A percentile compares a stretch with the other conserved stretches of the same genome.
Evolutionary conservation across 352 stramenopile genomes (phyloP).

Genomic region (Pythium dissotocum): DNA sequence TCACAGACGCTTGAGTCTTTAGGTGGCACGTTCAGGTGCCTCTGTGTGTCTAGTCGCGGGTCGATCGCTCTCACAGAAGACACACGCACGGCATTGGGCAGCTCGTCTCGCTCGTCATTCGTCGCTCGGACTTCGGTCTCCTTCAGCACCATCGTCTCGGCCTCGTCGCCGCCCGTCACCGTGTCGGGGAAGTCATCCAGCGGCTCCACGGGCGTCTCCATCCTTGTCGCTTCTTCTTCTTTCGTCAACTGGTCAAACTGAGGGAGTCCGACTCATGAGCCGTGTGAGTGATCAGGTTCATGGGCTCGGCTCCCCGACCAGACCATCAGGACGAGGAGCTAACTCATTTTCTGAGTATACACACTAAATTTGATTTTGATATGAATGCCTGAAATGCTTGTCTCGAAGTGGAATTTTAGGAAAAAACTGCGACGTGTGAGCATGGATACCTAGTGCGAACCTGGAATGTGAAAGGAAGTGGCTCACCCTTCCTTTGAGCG

Average conservation of each 20-base stretch:
- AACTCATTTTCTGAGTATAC: no score
- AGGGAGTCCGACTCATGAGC: neutral
- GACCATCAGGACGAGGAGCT: neutral
- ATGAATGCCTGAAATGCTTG: no score
- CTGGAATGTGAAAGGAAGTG: no score
- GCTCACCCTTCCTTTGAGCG: no score
- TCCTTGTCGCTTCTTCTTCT: neutral
- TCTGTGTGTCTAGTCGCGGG: neutral
- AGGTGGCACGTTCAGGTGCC: neutral
- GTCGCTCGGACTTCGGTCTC: neutral
- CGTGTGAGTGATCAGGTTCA: neutral
- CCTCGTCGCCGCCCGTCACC: neutral
- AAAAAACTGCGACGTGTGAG: no score
- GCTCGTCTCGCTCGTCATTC: neutral
- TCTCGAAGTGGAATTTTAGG: no score
- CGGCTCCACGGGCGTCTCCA: constrained; percentile 24
- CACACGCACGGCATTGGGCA: neutral
- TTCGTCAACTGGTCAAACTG: neutral
- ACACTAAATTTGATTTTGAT: no score
- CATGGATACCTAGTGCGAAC: no score
- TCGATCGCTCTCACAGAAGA: neutral
- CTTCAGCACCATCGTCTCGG: neutral
- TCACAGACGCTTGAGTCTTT: neutral
- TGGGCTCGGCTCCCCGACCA: neutral
- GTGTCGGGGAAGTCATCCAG: constrained; percentile 16